Evolutionary conservation across 2,329 filamentous ascomycete species (phyloP), one percentile per base, ranked within the genome.

Genomic region (Aspergillus awamori): DNA sequence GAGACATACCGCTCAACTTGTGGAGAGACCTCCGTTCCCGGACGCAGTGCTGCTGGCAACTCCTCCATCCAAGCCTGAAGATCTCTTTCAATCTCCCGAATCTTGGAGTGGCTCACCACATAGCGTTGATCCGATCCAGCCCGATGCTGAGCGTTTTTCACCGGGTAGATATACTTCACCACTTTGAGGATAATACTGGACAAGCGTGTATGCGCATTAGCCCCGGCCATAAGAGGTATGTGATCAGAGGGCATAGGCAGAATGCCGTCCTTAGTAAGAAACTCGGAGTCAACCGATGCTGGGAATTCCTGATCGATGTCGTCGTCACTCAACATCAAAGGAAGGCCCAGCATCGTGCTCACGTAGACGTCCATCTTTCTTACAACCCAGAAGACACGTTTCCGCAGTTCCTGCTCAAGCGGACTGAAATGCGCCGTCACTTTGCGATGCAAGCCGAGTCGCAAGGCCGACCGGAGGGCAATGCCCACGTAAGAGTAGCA

Each of bases 401-500:
- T 89, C 51, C 89, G 87, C 51, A 91, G 84, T 75, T 93, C 89
- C 69, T 89, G 86, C 70, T 88, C 87, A 55, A 93, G 84, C 53
- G 89, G 88, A 67, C 91, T 88, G 62, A 90, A 86, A 58, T 86
- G 83, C 52, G 89, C 86, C 11, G 87, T 81, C 5, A 94, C 78
- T 62, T 90, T 86, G 56, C 91, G 88, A 73, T 95, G 91, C 26
- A 94, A 80, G 7, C 91, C 91, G 77, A 94, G 88, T 28, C 90
- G 86, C 36, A 94, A 77, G n/a, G 89, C 87, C 6, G 89, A 89
- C 54, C 90, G 86, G 53, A 93, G 80, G 2, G 90, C 91, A 68
- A 94, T 89, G 6, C 91, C 91, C 52, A 94, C 84, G 67, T 92
- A 93, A 0, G 90, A 87, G 74, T 94, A 94, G 72, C 91, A 94